These are phyloP conservation scores for Aspergillus tanneri DNA, from an alignment of 2,329 filamentous ascomycete species.

Conservation along the genomic window DNA sequence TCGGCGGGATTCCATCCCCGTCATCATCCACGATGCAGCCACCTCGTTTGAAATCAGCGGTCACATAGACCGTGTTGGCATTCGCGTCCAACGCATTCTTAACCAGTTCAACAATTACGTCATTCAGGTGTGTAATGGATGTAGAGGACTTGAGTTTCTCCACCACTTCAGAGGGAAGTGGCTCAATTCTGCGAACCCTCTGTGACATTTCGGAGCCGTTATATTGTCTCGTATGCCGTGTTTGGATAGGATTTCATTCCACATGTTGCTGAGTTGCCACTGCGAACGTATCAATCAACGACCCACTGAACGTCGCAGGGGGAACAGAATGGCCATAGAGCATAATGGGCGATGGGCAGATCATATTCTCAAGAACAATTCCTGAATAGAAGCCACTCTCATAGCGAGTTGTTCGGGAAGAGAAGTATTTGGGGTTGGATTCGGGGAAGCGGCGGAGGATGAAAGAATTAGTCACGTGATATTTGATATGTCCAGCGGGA, in stretches of 20 bases:
- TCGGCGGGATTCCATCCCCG: slow-evolving; percentile 70
- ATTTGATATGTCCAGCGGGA: background rate
- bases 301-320: background rate
- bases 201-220: slow-evolving; percentile 23
- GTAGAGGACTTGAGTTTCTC: slow-evolving; percentile 83
- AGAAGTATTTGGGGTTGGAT: background rate
- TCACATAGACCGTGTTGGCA: slow-evolving; percentile 66
- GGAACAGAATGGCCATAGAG: background rate
- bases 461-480: slow-evolving; percentile 10
- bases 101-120: slow-evolving; percentile 68
- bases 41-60: slow-evolving; percentile 72
- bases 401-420: background rate
- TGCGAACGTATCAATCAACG: background rate
- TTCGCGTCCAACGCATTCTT: slow-evolving; percentile 82
- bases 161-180: slow-evolving; percentile 67
- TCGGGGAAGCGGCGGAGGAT: slow-evolving; percentile 12
- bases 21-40: slow-evolving; percentile 81
- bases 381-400: background rate
- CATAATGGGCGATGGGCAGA: background rate
- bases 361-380: background rate
- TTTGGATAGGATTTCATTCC: background rate
- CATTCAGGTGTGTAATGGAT: slow-evolving; percentile 71
- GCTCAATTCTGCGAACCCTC: slow-evolving; percentile 54
- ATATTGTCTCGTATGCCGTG: background rate
- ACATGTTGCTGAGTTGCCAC: background rate